These are phyloP conservation scores for Globisporangium cystogenes DNA, from an alignment of 352 stramenopile species.

Conservation along the genomic window DNA sequence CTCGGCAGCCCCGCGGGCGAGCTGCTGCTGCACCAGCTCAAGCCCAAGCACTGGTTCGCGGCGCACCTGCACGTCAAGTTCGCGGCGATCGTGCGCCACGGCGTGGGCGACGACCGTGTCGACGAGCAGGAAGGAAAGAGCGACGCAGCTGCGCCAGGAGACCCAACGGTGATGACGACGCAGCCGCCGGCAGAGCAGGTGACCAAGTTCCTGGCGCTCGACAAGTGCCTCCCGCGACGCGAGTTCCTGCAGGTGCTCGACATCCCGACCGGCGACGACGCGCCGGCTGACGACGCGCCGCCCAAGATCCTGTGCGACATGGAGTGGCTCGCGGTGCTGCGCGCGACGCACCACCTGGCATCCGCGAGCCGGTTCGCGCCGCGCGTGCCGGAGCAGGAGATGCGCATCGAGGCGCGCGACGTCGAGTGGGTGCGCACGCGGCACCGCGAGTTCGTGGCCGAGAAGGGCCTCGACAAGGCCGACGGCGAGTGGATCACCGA, in stretches of 20 bases:
- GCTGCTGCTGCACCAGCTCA: conserved; percentile 90
- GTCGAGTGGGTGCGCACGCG: conserved; percentile 64
- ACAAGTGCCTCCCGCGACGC: conserved; percentile 97
- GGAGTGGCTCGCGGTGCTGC: conserved; percentile 93
- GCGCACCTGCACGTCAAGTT: conserved; percentile 99
- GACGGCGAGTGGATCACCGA: conserved; percentile 66
- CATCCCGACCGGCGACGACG: conserved; percentile 22
- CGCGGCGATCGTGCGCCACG: conserved; percentile 90
- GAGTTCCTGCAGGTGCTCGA: conserved; percentile 95
- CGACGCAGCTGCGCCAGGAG: too few species aligned
- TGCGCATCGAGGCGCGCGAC: conserved; percentile 74
- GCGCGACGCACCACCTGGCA: conserved; percentile 88
- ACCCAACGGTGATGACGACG: not conserved
- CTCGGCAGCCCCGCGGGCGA: conserved; percentile 93
- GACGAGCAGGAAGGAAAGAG: not conserved
- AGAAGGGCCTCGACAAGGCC: conserved; percentile 45
- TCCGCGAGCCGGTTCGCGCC: conserved; percentile 58
- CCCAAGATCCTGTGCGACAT: conserved; percentile 90
- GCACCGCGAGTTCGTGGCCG: conserved; percentile 36
- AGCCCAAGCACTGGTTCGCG: conserved; percentile 96
- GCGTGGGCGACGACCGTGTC: not conserved
- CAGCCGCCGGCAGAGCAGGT: conserved; percentile 10
- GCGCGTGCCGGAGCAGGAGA: conserved; percentile 62
- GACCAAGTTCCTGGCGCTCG: conserved; percentile 98
- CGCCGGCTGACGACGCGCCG: not conserved